Evolutionary conservation across 139 green algal genomes (phyloP).

Genomic region (Coelastrella sp.): DNA sequence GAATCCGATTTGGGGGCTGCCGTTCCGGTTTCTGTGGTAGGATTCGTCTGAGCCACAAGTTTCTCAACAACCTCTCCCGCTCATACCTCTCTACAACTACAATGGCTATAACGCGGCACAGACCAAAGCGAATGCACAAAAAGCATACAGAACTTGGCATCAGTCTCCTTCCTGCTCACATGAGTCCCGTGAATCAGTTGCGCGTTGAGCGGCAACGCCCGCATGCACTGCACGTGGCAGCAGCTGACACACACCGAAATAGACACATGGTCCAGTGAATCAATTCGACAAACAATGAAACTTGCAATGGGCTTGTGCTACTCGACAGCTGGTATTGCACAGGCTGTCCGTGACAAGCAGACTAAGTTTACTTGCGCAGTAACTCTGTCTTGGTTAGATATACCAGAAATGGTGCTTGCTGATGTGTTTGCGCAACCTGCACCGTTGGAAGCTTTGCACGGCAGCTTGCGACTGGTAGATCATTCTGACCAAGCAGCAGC

Average conservation of each 20-base stretch:
- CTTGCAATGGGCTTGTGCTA: too few species aligned
- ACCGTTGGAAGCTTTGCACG: too few species aligned
- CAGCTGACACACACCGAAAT: not conserved
- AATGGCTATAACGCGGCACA: not conserved
- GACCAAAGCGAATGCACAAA: not conserved
- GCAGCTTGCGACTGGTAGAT: too few species aligned
- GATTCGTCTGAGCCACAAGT: not conserved
- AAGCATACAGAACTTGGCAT: too few species aligned
- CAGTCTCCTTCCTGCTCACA: not conserved
- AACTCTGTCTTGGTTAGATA: too few species aligned
- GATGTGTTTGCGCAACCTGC: too few species aligned
- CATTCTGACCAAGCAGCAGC: too few species aligned
- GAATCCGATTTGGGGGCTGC: not conserved
- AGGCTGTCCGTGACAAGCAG: too few species aligned
- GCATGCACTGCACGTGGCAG: not conserved
- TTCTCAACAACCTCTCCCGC: constrained; percentile 8
- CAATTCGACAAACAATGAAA: too few species aligned
- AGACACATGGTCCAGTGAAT: not conserved
- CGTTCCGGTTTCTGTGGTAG: constrained; percentile 8
- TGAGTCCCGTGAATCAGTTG: not conserved
- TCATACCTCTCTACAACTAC: not conserved
- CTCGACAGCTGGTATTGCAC: too few species aligned
- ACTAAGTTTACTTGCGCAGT: too few species aligned
- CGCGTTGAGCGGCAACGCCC: not conserved
- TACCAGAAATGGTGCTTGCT: too few species aligned